phyloP scores from a whole-genome alignment of 495 filamentous ascomycete species.

The Hyaloscypha hepaticicola region DNA sequence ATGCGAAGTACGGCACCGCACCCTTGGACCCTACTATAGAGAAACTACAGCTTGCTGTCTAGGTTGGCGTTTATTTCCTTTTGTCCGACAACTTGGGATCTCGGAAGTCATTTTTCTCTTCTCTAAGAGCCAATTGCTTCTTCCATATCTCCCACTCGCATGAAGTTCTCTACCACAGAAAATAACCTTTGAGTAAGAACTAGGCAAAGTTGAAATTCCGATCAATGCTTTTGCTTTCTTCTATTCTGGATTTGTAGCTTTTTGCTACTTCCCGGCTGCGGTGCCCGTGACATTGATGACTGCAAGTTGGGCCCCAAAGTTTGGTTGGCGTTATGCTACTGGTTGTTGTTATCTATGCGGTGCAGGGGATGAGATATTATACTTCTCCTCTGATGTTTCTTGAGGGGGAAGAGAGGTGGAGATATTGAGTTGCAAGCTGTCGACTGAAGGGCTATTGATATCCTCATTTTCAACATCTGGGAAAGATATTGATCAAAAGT shows the following conservation, averaged over 20 bases:
- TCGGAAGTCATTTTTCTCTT: slow-evolving; percentile 2
- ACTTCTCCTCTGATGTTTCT: slow-evolving; percentile 1
- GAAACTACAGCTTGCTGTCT: slow-evolving; percentile 47
- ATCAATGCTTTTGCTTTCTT: slow-evolving; percentile 40
- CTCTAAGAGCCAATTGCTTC: slow-evolving; percentile 33
- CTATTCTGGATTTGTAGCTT: slow-evolving; percentile 40
- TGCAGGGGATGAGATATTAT: slow-evolving; percentile 24
- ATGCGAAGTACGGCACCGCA: slow-evolving; percentile 38
- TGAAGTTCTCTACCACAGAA: too few relatives aligned
- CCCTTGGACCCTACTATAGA: slow-evolving; percentile 25
- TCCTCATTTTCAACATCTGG: not conserved
- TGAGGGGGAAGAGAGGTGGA: slow-evolving; percentile 24
- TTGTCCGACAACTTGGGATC: slow-evolving; percentile 47
- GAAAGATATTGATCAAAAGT: too few relatives aligned
- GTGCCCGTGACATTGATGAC: slow-evolving; percentile 35
- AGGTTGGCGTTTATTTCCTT: slow-evolving; percentile 48
- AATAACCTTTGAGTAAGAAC: too few relatives aligned
- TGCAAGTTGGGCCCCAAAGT: slow-evolving; percentile 50
- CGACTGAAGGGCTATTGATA: slow-evolving; percentile 3
- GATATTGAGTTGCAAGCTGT: slow-evolving; percentile 31
- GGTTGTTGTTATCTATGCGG: slow-evolving; percentile 29
- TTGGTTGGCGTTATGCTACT: slow-evolving; percentile 40
- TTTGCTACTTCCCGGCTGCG: slow-evolving; percentile 44
- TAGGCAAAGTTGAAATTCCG: slow-evolving; percentile 37
- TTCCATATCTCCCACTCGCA: too few relatives aligned